Evolutionary conservation across 305 asterid genomes (phyloP).

Genomic region (Coffea humblotiana): DNA sequence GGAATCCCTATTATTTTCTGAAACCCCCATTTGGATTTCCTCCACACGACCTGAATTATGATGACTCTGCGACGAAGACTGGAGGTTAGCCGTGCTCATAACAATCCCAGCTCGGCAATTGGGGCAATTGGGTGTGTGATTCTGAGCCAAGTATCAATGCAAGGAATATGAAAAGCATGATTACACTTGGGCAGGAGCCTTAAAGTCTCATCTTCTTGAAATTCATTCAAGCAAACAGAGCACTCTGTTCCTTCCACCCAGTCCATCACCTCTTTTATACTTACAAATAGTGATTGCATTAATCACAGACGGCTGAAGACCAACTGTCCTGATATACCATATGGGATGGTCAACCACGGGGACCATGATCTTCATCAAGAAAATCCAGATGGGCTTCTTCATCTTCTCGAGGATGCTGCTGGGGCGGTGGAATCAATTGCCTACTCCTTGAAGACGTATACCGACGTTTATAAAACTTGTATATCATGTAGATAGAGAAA

Average conservation of each 20-base stretch:
- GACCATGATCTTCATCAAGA: conserved; percentile 52
- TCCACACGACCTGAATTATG: conserved; percentile 31
- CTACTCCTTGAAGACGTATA: conserved; percentile 13
- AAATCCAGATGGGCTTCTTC: conserved; percentile 29
- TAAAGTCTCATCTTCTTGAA: conserved; percentile 68
- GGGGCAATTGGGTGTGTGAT: conserved; percentile 81
- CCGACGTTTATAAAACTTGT: conserved; percentile 30
- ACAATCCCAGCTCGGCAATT: conserved; percentile 71
- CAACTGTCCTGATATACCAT: conserved; percentile 79
- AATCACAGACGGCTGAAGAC: conserved; percentile 65
- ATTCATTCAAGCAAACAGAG: conserved; percentile 75
- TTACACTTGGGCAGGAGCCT: conserved; percentile 71
- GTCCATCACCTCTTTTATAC: conserved; percentile 60
- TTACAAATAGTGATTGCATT: conserved; percentile 58
- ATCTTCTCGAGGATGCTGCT: conserved; percentile 5
- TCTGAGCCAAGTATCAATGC: conserved; percentile 87
- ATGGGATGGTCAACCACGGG: conserved; percentile 67
- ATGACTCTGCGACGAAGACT: conserved; percentile 17
- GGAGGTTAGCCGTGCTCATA: neutral
- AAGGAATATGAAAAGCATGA: conserved; percentile 78
- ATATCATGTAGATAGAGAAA: conserved; percentile 42
- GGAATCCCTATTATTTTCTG: conserved; percentile 19
- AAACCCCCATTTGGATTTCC: conserved; percentile 19
- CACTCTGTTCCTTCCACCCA: conserved; percentile 69
- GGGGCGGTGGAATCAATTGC: neutral